phyloP scores from a whole-genome alignment of 805 yeast species.

The Kockiozyma suomiensis region DNA sequence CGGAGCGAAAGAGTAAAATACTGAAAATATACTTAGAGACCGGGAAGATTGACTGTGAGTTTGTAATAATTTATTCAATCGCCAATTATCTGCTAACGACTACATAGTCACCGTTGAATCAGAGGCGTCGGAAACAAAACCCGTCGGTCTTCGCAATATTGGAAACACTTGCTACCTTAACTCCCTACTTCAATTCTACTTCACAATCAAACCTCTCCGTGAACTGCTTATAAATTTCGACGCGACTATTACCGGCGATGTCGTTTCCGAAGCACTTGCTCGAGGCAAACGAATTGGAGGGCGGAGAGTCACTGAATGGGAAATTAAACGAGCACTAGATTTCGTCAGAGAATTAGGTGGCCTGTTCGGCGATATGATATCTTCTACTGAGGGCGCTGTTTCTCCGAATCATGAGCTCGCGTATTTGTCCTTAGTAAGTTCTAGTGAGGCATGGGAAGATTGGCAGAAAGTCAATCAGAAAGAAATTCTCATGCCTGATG shows the following conservation, averaged over 20 bases:
- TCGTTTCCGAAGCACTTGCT: constrained; percentile 32
- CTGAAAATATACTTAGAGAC: constrained; percentile 56
- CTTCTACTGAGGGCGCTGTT: constrained; percentile 63
- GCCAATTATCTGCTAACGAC: background rate
- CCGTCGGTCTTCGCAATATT: constrained; percentile 89
- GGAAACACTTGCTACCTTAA: constrained; percentile 96
- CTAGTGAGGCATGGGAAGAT: constrained; percentile 41
- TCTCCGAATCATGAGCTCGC: constrained; percentile 84
- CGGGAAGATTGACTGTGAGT: constrained; percentile 23
- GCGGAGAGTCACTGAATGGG: constrained; percentile 73
- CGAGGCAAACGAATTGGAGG: constrained; percentile 78
- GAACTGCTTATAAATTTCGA: constrained; percentile 58
- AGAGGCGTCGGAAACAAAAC: constrained; percentile 52
- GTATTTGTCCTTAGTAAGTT: constrained; percentile 76
- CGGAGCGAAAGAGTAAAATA: constrained; percentile 57
- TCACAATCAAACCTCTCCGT: constrained; percentile 80
- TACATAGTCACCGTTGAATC: constrained; percentile 1
- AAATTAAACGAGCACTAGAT: constrained; percentile 78
- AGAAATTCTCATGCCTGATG: background rate
- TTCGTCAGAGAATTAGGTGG: constrained; percentile 73
- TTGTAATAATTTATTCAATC: background rate
- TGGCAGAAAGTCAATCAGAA: background rate
- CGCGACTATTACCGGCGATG: constrained; percentile 10
- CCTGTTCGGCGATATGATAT: constrained; percentile 70
- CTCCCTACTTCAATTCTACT: constrained; percentile 86